phyloP scores from a whole-genome alignment of 2,329 filamentous ascomycete genomes.

The Rosellinia necatrix region DNA sequence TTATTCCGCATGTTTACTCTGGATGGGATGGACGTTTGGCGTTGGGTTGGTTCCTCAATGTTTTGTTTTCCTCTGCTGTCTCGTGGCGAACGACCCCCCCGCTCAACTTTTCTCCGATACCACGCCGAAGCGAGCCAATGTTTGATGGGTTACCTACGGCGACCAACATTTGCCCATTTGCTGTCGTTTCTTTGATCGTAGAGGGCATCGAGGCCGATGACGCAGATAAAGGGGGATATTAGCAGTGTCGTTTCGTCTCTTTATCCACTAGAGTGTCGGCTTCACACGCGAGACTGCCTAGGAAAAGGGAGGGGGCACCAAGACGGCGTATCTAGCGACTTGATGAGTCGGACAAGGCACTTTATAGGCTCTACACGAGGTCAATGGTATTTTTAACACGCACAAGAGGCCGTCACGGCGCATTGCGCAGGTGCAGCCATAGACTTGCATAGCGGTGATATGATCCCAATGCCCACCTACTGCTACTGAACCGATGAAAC shows the following conservation, averaged over 20 bases:
- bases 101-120: constrained; percentile 17
- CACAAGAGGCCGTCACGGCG: background rate
- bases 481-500: too few relatives aligned
- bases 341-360: background rate
- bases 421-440: too few relatives aligned
- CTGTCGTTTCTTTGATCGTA: constrained; percentile 20
- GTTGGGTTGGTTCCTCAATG: constrained; percentile 34
- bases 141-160: background rate
- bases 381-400: background rate
- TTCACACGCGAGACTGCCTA: background rate
- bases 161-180: constrained; percentile 6
- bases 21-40: constrained; percentile 34
- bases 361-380: constrained; percentile 9
- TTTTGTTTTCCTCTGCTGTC: constrained; percentile 31
- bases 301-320: constrained; percentile 8
- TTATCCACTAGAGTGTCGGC: background rate
- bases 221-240: constrained; percentile 1
- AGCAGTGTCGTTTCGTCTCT: background rate
- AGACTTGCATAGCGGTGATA: too few relatives aligned
- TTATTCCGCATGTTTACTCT: constrained; percentile 37
- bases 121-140: constrained; percentile 13
- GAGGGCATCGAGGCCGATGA: constrained; percentile 13
- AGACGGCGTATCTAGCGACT: constrained; percentile 17
- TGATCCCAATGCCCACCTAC: too few relatives aligned
- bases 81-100: constrained; percentile 17